A percentile compares a stretch with the other conserved stretches of the same genome.
Conservation (phyloP, 768 basidiomycete species). For the Suillus clintonianus region DNA sequence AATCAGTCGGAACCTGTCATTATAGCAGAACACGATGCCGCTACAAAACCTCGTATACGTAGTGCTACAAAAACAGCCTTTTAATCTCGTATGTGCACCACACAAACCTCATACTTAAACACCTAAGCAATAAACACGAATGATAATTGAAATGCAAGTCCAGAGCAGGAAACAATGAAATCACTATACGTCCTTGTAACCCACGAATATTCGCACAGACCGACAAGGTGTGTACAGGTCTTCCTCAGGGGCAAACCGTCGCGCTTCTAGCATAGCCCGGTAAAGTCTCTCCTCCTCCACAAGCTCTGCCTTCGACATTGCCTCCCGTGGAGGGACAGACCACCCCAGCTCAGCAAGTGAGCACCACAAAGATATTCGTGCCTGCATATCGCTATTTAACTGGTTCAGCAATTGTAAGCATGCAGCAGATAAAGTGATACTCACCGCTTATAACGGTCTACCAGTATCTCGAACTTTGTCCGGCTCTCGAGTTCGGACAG, state of each 20-base stretch:
- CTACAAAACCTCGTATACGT: slow-evolving; percentile 3
- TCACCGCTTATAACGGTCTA: slow-evolving; percentile 60
- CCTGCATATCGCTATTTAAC: slow-evolving; percentile 59
- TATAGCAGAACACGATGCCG: not conserved
- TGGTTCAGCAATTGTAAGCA: not conserved
- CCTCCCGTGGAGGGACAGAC: slow-evolving; percentile 59
- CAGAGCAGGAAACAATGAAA: not conserved
- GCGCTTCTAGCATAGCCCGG: slow-evolving; percentile 61
- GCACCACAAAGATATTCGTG: slow-evolving; percentile 64
- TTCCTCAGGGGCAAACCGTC: slow-evolving; percentile 50
- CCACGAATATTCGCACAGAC: slow-evolving; percentile 60
- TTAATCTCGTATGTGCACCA: not conserved
- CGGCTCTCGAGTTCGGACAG: slow-evolving; percentile 56
- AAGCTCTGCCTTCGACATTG: slow-evolving; percentile 67
- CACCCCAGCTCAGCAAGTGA: slow-evolving; percentile 61
- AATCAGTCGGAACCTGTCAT: not conserved
- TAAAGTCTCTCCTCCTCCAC: slow-evolving; percentile 67
- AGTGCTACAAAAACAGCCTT: not conserved
- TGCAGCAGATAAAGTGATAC: slow-evolving; percentile 15
- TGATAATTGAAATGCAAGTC: not conserved
- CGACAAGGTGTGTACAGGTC: slow-evolving; percentile 58
- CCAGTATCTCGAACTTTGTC: slow-evolving; percentile 57
- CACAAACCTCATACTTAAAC: not conserved
- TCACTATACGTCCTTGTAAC: slow-evolving; percentile 43
- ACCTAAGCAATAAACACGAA: slow-evolving; percentile 1